Percentiles rank a stretch among this genome's conserved stretches.
phyloP scores from a whole-genome alignment of 345 rosid species.

The Eutrema heterophyllum region DNA sequence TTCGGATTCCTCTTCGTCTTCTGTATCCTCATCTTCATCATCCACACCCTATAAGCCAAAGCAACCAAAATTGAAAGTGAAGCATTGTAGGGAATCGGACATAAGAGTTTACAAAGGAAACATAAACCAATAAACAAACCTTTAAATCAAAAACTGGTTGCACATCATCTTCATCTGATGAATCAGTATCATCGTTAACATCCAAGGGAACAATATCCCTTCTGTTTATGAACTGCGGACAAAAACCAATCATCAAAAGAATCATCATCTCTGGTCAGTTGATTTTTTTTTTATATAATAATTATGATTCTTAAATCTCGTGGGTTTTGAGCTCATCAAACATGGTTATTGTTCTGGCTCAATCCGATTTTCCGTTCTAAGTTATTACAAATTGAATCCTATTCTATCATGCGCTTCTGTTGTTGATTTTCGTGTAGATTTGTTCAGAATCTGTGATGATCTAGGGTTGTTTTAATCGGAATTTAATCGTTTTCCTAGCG shows the following conservation, averaged over 20 bases:
- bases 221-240: constrained; percentile 73
- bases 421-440: constrained; percentile 8
- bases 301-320: background rate
- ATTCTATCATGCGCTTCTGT: background rate
- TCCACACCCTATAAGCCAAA: constrained; percentile 33
- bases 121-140: constrained; percentile 29
- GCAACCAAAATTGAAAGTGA: background rate
- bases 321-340: background rate
- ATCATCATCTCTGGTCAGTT: constrained; percentile 17
- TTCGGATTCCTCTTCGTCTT: constrained; percentile 33
- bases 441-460: background rate
- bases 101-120: background rate
- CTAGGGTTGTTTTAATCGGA: background rate
- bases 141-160: constrained; percentile 64
- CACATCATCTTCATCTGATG: constrained; percentile 52
- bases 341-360: background rate
- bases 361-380: background rate
- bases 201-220: constrained; percentile 74
- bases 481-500: background rate
- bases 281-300: background rate
- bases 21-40: constrained; percentile 38
- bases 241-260: background rate
- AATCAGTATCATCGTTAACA: constrained; percentile 38
- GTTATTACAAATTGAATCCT: background rate
- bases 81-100: background rate